phyloP scores from a whole-genome alignment of 371 early-diverging fungal genomes.

The Phascolomyces articulosus region DNA sequence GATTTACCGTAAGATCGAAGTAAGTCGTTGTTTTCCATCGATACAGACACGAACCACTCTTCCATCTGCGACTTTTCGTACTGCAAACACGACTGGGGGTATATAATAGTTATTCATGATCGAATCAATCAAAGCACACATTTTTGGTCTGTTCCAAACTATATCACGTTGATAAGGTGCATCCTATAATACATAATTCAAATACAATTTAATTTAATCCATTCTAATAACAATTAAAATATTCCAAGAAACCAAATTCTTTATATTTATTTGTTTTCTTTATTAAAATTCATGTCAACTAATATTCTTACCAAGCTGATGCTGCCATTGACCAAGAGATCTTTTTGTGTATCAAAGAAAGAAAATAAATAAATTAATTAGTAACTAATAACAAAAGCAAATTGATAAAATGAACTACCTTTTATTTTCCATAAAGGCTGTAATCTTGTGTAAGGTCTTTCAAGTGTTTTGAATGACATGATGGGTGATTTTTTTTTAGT shows the following conservation, averaged over 20 bases:
- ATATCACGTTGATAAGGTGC: slow-evolving; percentile 45
- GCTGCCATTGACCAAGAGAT: not conserved
- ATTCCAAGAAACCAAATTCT: no score
- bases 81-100: slow-evolving; percentile 37
- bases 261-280: no score
- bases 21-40: slow-evolving; percentile 46
- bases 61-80: slow-evolving; percentile 7
- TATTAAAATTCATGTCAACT: no score
- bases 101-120: slow-evolving; percentile 39
- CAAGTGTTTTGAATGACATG: not conserved
- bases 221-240: no score
- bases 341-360: no score
- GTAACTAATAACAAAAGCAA: not conserved
- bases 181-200: slow-evolving; percentile 23
- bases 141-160: slow-evolving; percentile 32
- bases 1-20: slow-evolving; percentile 33
- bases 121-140: slow-evolving; percentile 39
- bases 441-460: not conserved
- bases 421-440: not conserved
- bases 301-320: not conserved
- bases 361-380: not conserved
- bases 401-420: not conserved
- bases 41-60: slow-evolving; percentile 26
- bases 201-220: not conserved
- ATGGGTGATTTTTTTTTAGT: not conserved